Percentiles rank a stretch among this genome's conserved stretches.
These are phyloP conservation scores for Epichloe baconii DNA, from an alignment of 2,329 filamentous ascomycete genomes.

Conservation along the genomic window DNA sequence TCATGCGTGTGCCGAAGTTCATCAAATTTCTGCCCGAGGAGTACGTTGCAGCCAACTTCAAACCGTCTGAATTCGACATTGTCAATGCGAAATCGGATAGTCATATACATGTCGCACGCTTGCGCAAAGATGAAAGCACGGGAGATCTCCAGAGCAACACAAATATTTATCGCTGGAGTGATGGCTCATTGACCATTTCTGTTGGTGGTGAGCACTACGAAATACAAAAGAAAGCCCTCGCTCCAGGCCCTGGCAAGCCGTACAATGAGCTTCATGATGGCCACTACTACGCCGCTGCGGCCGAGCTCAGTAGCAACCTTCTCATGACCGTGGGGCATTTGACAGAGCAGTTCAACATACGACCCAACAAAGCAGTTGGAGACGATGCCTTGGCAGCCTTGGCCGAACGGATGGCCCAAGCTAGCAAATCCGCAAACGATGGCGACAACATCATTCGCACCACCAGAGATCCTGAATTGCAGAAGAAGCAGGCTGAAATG, in stretches of 20 bases:
- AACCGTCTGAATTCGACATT: slow-evolving; percentile 42
- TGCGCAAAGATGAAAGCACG: slow-evolving; percentile 53
- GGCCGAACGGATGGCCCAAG: slow-evolving; percentile 52
- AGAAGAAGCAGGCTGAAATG: slow-evolving; percentile 59
- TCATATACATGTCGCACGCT: slow-evolving; percentile 54
- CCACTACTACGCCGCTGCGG: slow-evolving; percentile 64
- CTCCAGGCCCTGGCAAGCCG: slow-evolving; percentile 43
- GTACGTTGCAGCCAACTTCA: slow-evolving; percentile 54
- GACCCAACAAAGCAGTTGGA: slow-evolving; percentile 52
- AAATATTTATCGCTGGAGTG: slow-evolving; percentile 63
- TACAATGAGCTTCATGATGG: slow-evolving; percentile 58
- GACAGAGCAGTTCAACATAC: slow-evolving; percentile 57
- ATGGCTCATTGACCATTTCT: slow-evolving; percentile 64
- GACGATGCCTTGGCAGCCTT: slow-evolving; percentile 60
- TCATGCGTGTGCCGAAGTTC: slow-evolving; percentile 60
- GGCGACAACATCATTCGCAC: slow-evolving; percentile 57
- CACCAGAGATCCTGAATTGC: slow-evolving; percentile 61
- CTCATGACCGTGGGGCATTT: slow-evolving; percentile 65
- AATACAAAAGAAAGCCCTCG: slow-evolving; percentile 55
- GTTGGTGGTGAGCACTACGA: slow-evolving; percentile 66
- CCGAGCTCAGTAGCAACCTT: slow-evolving; percentile 53
- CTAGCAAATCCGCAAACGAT: slow-evolving; percentile 41
- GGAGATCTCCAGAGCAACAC: slow-evolving; percentile 61
- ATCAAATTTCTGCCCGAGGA: slow-evolving; percentile 54
- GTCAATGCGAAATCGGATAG: slow-evolving; percentile 39